Percentiles rank a stretch among this genome's conserved stretches.
phyloP scores from a whole-genome alignment of 2,329 filamentous ascomycete genomes.

The Curvularia eragrostidis region DNA sequence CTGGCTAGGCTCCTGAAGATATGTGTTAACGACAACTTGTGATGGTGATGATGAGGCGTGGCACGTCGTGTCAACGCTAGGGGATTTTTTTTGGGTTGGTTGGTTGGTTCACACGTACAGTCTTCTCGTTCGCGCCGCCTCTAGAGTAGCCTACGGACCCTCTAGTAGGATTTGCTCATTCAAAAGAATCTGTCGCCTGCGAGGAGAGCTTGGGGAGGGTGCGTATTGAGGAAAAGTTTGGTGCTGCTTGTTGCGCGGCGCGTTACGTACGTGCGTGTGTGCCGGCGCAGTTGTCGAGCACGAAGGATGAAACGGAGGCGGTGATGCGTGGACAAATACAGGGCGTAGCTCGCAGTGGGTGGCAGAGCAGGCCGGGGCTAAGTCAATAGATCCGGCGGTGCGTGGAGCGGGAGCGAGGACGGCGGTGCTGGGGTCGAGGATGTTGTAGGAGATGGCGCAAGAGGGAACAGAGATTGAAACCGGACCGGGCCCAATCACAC shows the following conservation, averaged over 20 bases:
- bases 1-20: constrained; percentile 49
- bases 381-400: constrained; percentile 51
- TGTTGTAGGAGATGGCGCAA: constrained; percentile 7
- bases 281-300: background rate
- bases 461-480: constrained; percentile 27
- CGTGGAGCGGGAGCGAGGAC: constrained; percentile 21
- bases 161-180: constrained; percentile 47
- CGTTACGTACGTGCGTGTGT: constrained; percentile 1
- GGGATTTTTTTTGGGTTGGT: constrained; percentile 2
- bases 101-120: constrained; percentile 41
- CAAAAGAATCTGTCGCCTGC: constrained; percentile 37
- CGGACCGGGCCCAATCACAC: constrained; percentile 20
- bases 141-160: constrained; percentile 41
- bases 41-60: constrained; percentile 3
- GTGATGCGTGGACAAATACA: constrained; percentile 22
- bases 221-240: constrained; percentile 23
- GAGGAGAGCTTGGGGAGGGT: constrained; percentile 8
- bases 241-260: constrained; percentile 13
- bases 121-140: constrained; percentile 51
- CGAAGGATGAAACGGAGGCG: constrained; percentile 14
- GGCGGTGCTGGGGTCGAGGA: constrained; percentile 24
- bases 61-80: constrained; percentile 4
- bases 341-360: constrained; percentile 18
- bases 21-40: constrained; percentile 25
- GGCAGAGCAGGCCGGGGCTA: constrained; percentile 44